A percentile compares a stretch with the other conserved stretches of the same genome.
Evolutionary conservation across 129 eudicot genomes (phyloP).

Genomic region (Lactuca sativa): DNA sequence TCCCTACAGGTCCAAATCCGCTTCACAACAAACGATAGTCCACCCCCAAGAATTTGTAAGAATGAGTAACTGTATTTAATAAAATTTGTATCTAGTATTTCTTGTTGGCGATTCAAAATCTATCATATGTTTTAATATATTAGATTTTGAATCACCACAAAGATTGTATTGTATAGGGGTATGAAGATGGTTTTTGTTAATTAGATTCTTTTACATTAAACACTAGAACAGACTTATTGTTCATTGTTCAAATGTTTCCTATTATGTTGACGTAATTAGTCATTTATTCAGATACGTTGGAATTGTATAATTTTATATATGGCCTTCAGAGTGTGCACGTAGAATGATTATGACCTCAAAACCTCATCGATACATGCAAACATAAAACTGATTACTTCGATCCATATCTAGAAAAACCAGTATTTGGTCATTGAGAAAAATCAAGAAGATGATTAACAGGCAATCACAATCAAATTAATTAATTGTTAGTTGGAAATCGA

Average conservation of each 20-base stretch:
- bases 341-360: background rate
- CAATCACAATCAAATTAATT: conserved; percentile 26
- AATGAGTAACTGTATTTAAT: background rate
- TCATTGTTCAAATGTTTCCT: background rate
- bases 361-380: background rate
- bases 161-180: conserved; percentile 8
- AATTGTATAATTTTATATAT: conserved; percentile 10
- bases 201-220: background rate
- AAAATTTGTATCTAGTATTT: conserved; percentile 5
- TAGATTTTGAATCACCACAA: conserved; percentile 32
- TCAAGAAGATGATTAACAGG: background rate
- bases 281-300: background rate
- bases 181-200: conserved; percentile 6
- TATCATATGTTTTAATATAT: conserved; percentile 16
- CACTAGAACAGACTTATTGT: background rate
- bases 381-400: background rate
- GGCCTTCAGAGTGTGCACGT: conserved; percentile 1
- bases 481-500: conserved; percentile 15
- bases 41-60: conserved; percentile 25
- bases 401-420: background rate
- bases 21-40: conserved; percentile 38
- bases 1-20: conserved; percentile 44
- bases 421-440: background rate
- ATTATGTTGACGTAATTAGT: conserved; percentile 3
- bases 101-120: conserved; percentile 30